phyloP scores from a whole-genome alignment of 2,329 filamentous ascomycete species.

The Diaporthe sp. region DNA sequence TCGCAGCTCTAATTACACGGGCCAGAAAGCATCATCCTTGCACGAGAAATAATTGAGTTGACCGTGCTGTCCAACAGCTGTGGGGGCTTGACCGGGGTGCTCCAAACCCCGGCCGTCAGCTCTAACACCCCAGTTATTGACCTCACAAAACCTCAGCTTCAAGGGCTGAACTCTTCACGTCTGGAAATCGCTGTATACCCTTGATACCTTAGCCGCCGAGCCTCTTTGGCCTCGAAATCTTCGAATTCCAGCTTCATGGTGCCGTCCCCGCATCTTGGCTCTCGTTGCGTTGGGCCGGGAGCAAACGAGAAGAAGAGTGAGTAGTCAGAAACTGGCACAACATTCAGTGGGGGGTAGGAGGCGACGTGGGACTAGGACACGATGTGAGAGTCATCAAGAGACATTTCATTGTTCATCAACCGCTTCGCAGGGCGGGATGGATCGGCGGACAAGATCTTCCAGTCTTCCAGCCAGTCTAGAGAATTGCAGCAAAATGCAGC shows the following conservation, averaged over 20 bases:
- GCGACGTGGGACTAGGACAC: neutral
- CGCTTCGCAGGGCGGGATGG: neutral
- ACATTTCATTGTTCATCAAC: neutral
- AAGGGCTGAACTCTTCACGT: neutral
- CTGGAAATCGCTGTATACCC: neutral
- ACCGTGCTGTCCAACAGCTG: neutral
- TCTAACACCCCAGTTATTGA: neutral
- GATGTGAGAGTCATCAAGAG: neutral
- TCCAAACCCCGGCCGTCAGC: neutral
- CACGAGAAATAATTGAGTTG: neutral
- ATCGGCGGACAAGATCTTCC: neutral
- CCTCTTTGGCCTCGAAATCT: neutral
- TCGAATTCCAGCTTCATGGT: neutral
- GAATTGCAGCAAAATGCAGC: neutral
- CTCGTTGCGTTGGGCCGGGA: no score
- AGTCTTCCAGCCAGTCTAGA: constrained; percentile 18
- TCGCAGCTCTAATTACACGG: neutral
- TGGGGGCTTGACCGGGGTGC: neutral
- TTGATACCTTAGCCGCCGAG: no score
- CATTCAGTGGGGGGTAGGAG: neutral
- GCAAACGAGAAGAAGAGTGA: no score
- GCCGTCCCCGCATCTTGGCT: constrained; percentile 1
- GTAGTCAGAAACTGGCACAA: neutral
- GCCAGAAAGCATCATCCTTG: constrained; percentile 22
- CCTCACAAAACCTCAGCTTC: neutral